Evolutionary conservation across 495 filamentous ascomycete species (phyloP).

Genomic region (Aspergillus bertholletiae): DNA sequence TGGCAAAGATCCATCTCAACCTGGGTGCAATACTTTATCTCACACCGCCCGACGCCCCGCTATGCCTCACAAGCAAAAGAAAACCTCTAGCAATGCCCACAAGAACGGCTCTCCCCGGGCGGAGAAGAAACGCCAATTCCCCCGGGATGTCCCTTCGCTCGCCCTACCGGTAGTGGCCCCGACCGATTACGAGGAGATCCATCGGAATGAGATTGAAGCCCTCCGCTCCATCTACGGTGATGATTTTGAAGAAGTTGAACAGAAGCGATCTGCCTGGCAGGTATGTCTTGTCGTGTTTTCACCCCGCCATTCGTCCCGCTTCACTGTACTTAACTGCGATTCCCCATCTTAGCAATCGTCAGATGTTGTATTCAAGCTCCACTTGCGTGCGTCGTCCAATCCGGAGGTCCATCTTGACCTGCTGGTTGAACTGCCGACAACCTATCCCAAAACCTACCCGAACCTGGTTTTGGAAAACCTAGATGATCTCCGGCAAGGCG

Average conservation of each 20-base stretch:
- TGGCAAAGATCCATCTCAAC: constrained; percentile 26
- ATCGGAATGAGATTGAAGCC: constrained; percentile 83
- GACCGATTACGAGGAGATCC: constrained; percentile 77
- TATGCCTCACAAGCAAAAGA: constrained; percentile 51
- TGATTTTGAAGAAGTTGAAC: constrained; percentile 73
- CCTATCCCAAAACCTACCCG: constrained; percentile 87
- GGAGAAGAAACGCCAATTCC: constrained; percentile 31
- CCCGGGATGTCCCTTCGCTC: constrained; percentile 25
- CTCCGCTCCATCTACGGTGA: constrained; percentile 89
- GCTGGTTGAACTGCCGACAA: constrained; percentile 74
- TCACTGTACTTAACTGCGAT: neutral
- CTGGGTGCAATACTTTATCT: constrained; percentile 13
- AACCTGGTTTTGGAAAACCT: constrained; percentile 64
- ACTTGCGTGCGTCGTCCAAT: constrained; percentile 67
- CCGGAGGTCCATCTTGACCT: constrained; percentile 61
- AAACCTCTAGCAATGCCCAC: constrained; percentile 31
- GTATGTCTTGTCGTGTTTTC: constrained; percentile 37
- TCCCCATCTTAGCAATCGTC: constrained; percentile 55
- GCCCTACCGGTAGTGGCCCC: constrained; percentile 26
- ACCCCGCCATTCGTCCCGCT: neutral
- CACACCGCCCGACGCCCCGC: constrained; percentile 37
- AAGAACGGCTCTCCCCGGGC: constrained; percentile 29
- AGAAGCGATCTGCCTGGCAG: constrained; percentile 81
- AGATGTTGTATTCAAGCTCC: constrained; percentile 76
- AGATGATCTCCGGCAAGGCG: constrained; percentile 59